phyloP scores from a whole-genome alignment of 805 yeast genomes.

The Blastobotrys terrestris region DNA sequence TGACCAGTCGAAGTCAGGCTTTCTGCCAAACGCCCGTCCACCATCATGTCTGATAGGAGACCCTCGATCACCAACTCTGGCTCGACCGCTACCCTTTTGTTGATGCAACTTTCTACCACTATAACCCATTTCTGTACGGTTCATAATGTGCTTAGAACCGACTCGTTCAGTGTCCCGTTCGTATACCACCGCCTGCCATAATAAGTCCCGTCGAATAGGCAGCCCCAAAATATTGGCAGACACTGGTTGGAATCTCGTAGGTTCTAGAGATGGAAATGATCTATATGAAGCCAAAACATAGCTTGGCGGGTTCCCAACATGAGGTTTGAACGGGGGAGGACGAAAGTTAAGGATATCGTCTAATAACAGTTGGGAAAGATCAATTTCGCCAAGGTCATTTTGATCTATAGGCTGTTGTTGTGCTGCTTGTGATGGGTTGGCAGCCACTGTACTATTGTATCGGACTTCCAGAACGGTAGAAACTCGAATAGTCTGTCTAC shows the following conservation, averaged over 20 bases:
- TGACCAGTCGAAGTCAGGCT: constrained; percentile 84
- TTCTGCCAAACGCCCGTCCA: constrained; percentile 81
- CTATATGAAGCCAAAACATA: constrained; percentile 74
- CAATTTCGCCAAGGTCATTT: not conserved
- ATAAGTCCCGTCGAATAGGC: constrained; percentile 81
- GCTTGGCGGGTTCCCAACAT: constrained; percentile 16
- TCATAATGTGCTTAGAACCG: constrained; percentile 81
- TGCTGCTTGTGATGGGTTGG: constrained; percentile 10
- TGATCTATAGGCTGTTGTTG: constrained; percentile 1
- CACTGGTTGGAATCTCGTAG: constrained; percentile 68
- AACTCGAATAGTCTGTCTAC: not conserved
- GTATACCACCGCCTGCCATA: constrained; percentile 90
- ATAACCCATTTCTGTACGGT: constrained; percentile 80
- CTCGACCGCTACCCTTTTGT: constrained; percentile 93
- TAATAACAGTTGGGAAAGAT: not conserved
- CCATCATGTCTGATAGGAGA: constrained; percentile 90
- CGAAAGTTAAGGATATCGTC: not conserved
- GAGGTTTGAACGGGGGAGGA: not conserved
- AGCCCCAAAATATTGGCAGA: constrained; percentile 61
- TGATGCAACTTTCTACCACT: constrained; percentile 76
- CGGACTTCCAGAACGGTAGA: constrained; percentile 2
- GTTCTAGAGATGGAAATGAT: constrained; percentile 86
- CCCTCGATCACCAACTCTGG: constrained; percentile 93
- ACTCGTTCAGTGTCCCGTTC: constrained; percentile 88
- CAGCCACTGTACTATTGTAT: constrained; percentile 1